Percentiles rank a stretch among this genome's conserved stretches.
phyloP scores from a whole-genome alignment of 2,329 filamentous ascomycete species.

The Nothopassalora personata region DNA sequence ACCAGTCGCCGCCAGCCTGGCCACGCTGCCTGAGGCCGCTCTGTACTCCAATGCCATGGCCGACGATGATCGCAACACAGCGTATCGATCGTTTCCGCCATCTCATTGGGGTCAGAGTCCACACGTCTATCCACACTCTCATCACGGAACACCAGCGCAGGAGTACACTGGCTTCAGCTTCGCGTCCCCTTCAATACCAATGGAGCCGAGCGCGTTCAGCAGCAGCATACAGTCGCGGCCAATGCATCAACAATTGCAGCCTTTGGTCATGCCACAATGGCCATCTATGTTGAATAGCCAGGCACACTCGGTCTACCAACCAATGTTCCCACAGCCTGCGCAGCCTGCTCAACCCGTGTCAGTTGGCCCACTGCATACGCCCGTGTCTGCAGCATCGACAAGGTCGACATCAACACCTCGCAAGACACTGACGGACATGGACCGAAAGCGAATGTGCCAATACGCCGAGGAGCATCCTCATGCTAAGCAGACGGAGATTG shows the following conservation, averaged over 20 bases:
- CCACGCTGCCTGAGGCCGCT: slow-evolving; percentile 6
- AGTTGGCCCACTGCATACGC: slow-evolving; percentile 49
- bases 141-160: slow-evolving; percentile 64
- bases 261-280: slow-evolving; percentile 73
- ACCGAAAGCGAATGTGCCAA: slow-evolving; percentile 87
- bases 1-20: slow-evolving; percentile 1
- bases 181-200: slow-evolving; percentile 55
- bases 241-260: slow-evolving; percentile 55
- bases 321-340: slow-evolving; percentile 56
- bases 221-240: slow-evolving; percentile 50
- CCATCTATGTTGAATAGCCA: slow-evolving; percentile 77
- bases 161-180: slow-evolving; percentile 64
- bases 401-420: slow-evolving; percentile 32
- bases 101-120: slow-evolving; percentile 24
- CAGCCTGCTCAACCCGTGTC: slow-evolving; percentile 40
- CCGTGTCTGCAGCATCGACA: slow-evolving; percentile 46
- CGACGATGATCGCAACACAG: slow-evolving; percentile 26
- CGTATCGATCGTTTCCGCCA: slow-evolving; percentile 27
- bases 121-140: slow-evolving; percentile 46
- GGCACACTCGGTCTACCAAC: slow-evolving; percentile 49
- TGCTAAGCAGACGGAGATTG: slow-evolving; percentile 94
- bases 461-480: slow-evolving; percentile 87
- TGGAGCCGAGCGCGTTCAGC: slow-evolving; percentile 51
- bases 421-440: slow-evolving; percentile 83
- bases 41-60: slow-evolving; percentile 24